A percentile compares a stretch with the other conserved stretches of the same genome.
Evolutionary conservation across 495 filamentous ascomycete genomes (phyloP).

Genomic region (Aspergillus cristatus): DNA sequence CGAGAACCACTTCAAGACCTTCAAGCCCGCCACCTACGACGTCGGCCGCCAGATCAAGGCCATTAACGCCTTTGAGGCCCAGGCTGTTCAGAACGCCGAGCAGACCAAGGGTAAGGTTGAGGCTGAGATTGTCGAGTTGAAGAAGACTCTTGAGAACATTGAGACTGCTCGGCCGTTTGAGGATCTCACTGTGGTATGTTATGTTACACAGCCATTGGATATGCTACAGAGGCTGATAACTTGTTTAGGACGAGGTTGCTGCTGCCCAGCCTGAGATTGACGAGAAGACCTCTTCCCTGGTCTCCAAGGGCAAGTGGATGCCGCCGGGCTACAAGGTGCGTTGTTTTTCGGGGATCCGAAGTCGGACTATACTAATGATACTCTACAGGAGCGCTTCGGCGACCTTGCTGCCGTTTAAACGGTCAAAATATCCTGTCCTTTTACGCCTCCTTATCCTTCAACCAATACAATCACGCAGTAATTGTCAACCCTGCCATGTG

Average conservation of each 20-base stretch:
- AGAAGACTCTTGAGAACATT: constrained; percentile 93
- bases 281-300: constrained; percentile 81
- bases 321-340: constrained; percentile 96
- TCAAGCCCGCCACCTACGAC: constrained; percentile 89
- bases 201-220: constrained; percentile 9
- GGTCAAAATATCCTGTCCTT: constrained; percentile 16
- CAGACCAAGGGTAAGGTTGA: constrained; percentile 93
- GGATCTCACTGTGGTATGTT: constrained; percentile 91
- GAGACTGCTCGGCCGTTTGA: constrained; percentile 94
- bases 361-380: not conserved
- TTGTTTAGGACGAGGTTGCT: constrained; percentile 81
- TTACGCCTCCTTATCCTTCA: constrained; percentile 23
- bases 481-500: constrained; percentile 21
- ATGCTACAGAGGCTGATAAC: constrained; percentile 5
- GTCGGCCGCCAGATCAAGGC: constrained; percentile 86
- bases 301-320: constrained; percentile 94
- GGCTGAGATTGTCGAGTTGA: constrained; percentile 79
- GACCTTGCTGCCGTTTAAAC: constrained; percentile 84
- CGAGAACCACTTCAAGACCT: constrained; percentile 81
- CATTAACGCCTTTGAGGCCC: constrained; percentile 93
- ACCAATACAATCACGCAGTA: constrained; percentile 29
- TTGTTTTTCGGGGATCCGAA: constrained; percentile 4
- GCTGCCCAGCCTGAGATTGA: constrained; percentile 92
- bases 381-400: constrained; percentile 99
- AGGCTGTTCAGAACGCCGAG: constrained; percentile 94